phyloP scores from a whole-genome alignment of 192 early-diverging fungal species.

The Linderina pennispora region DNA sequence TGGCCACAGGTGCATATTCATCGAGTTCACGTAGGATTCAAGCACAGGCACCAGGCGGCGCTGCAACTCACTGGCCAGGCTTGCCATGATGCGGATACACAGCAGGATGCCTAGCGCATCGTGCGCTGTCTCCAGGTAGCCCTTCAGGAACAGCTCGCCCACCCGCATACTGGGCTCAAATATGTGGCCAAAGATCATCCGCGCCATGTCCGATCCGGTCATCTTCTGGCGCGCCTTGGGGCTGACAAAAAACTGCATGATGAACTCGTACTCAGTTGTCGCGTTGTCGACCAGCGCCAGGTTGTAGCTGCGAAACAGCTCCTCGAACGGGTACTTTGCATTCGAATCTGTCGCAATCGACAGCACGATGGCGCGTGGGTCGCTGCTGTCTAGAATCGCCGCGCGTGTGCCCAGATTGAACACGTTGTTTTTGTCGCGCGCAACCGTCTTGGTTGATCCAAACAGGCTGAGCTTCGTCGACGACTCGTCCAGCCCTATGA shows the following conservation, averaged over 20 bases:
- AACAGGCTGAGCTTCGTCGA: conserved; percentile 65
- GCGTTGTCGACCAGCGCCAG: conserved; percentile 92
- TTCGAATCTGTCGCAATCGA: conserved; percentile 37
- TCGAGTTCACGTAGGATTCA: conserved; percentile 81
- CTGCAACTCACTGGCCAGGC: conserved; percentile 76
- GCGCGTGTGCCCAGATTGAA: conserved; percentile 84
- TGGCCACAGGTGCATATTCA: conserved; percentile 95
- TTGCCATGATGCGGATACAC: conserved; percentile 83
- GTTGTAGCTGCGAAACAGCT: conserved; percentile 86
- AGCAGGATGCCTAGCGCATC: conserved; percentile 90
- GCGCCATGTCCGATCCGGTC: conserved; percentile 54
- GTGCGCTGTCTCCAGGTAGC: conserved; percentile 66
- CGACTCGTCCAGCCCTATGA: conserved; percentile 89
- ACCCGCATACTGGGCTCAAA: conserved; percentile 62
- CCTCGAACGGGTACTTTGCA: conserved; percentile 64
- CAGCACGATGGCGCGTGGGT: conserved; percentile 80
- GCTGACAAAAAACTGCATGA: conserved; percentile 82
- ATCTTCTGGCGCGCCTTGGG: conserved; percentile 54
- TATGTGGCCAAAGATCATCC: conserved; percentile 74
- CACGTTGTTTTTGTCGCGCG: conserved; percentile 78
- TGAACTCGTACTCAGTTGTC: conserved; percentile 90
- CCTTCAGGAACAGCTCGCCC: conserved; percentile 54
- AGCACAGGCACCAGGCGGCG: conserved; percentile 68
- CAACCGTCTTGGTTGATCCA: conserved; percentile 56
- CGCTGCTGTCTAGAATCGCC: conserved; percentile 61